Conservation (phyloP, 2,329 filamentous ascomycete species). For the Pestalotiopsis sp. region DNA sequence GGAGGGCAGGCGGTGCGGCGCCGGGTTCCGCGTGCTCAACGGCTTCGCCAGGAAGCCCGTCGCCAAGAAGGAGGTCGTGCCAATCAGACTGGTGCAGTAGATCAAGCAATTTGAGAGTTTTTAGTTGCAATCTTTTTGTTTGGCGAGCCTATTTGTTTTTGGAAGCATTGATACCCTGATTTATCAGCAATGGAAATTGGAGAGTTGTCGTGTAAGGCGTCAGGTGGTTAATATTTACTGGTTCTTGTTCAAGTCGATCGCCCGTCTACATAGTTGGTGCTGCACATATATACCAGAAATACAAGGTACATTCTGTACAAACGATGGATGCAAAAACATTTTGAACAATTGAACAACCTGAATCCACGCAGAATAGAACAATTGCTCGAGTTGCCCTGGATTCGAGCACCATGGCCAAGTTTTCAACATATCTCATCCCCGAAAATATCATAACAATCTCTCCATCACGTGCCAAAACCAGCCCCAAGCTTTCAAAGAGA, state of each 20-base stretch:
- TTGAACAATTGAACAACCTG: too few species aligned
- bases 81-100: constrained; percentile 10
- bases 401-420: too few species aligned
- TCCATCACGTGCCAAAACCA: too few species aligned
- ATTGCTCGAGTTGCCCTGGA: too few species aligned
- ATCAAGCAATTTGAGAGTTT: neutral
- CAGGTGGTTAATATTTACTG: neutral
- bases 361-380: too few species aligned
- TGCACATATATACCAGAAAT: too few species aligned
- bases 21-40: constrained; percentile 61
- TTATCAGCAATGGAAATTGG: neutral
- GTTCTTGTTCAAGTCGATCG: neutral
- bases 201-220: neutral
- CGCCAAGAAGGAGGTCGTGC: constrained; percentile 13
- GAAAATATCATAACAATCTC: neutral
- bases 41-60: constrained; percentile 65
- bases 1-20: constrained; percentile 59
- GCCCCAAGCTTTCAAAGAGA: too few species aligned
- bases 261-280: too few species aligned
- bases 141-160: neutral
- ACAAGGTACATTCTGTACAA: too few species aligned
- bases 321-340: too few species aligned
- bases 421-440: neutral
- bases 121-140: neutral
- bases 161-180: neutral